Evolutionary conservation across 2,329 filamentous ascomycete genomes (phyloP), one percentile per base, ranked within the genome.

Genomic region (Coleophoma crateriformis): DNA sequence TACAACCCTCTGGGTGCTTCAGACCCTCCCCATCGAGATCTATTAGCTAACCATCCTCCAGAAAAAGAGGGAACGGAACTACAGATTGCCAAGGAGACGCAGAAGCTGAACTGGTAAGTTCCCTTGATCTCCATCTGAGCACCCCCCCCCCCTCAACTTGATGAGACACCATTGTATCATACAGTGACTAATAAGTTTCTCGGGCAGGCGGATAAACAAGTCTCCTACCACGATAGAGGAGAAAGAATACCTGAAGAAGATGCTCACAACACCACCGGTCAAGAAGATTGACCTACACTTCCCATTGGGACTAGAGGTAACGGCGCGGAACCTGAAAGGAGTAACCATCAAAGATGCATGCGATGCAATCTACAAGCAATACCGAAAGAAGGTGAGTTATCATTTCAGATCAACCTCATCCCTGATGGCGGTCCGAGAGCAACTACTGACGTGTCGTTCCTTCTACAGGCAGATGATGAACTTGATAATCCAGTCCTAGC

Each of bases 261-360:
- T 78, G 54, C 82, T 97, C 60, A 85, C 88, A 61, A 84, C 74
- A 53, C 92, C 92, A 44, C 84, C 87, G 33, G 82, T 97, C 69
- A 95, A 94, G 80, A 92, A 89, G 76, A 92, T 97, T 71, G 90
- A 96, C 71, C 78, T 97, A 43, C 84, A 90, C 71, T 96, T 95
- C 78, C 88, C 89, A 14, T 76, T 95, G 47, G 92, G 92, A 46
- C 80, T 94, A 49, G 85, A 92, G 65, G 88, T 96, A 58, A 88
- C 87, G 33, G 92, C 90, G 65, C 82, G 92, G 64, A 97, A 96
- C 72, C 75, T 91, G 62, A 92, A 91, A 71, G 92, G 92, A 50
- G 90, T 97, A 59, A 97, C 92, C 50, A 92, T 97, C 78, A 96
- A 96, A 77, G 92, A 97, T 71, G 90, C 90, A 51, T 68, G 96